These are phyloP conservation scores for Caryopteris hybrid DNA, from an alignment of 305 asterid species.

Conservation along the genomic window DNA sequence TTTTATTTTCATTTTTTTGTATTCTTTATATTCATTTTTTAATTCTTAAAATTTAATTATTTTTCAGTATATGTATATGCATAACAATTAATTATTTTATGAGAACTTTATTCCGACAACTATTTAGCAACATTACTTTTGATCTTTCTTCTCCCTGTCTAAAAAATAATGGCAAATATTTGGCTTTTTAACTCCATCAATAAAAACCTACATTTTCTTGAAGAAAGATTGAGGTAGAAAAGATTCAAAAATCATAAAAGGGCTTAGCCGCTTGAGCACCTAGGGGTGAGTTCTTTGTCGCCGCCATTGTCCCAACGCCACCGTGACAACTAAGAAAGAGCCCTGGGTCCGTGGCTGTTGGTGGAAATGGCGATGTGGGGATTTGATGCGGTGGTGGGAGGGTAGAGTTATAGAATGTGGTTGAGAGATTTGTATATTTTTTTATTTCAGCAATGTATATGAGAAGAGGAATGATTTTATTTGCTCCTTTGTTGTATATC, in stretches of 20 bases:
- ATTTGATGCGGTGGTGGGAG: conserved; percentile 38
- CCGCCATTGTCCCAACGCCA: conserved; percentile 63
- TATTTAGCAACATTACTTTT: no score
- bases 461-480: conserved; percentile 76
- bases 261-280: conserved; percentile 86
- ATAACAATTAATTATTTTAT: no score
- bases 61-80: no score
- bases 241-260: no score
- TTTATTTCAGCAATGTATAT: conserved; percentile 66
- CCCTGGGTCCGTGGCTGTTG: conserved; percentile 17
- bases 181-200: no score
- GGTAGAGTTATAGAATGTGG: conserved; percentile 53
- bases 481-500: conserved; percentile 86
- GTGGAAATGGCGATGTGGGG: conserved; percentile 28
- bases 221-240: no score
- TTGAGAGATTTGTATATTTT: conserved; percentile 62
- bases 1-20: no score
- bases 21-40: no score
- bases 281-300: conserved; percentile 50
- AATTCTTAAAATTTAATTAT: no score
- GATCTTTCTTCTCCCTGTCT: conserved; percentile 35
- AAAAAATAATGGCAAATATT: no score
- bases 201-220: neutral
- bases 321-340: conserved; percentile 49
- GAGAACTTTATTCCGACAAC: neutral